phyloP scores from a whole-genome alignment of 192 early-diverging fungal species.

The Umbelopsis sp. region DNA sequence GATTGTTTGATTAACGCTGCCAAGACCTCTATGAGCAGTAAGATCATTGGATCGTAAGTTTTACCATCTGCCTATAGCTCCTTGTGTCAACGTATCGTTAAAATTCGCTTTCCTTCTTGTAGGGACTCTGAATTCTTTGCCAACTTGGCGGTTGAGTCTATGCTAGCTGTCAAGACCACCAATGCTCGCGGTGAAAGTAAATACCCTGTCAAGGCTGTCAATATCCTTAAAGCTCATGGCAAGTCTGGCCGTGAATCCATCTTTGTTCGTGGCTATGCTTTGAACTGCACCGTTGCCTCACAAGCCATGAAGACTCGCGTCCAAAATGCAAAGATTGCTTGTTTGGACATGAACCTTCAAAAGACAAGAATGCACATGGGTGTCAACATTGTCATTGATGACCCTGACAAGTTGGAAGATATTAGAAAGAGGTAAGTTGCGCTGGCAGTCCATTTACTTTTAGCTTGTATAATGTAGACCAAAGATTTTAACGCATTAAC shows the following conservation, averaged over 20 bases:
- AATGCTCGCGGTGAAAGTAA: conserved; percentile 82
- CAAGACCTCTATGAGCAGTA: conserved; percentile 97
- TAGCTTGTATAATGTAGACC: background rate
- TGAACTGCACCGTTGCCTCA: conserved; percentile 97
- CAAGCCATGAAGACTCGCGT: conserved; percentile 94
- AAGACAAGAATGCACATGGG: conserved; percentile 98
- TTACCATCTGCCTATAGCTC: background rate
- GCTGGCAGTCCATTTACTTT: background rate
- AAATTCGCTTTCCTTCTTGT: background rate
- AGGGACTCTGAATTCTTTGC: conserved; percentile 97
- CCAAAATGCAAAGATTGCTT: conserved; percentile 91
- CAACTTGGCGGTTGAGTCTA: conserved; percentile 91
- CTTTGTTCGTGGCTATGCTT: conserved; percentile 91
- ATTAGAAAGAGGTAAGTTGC: conserved; percentile 76
- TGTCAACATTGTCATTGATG: conserved; percentile 97
- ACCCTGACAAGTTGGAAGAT: conserved; percentile 96
- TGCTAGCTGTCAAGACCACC: conserved; percentile 88
- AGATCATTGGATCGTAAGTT: conserved; percentile 93
- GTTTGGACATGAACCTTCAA: conserved; percentile 98
- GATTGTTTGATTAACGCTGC: conserved; percentile 95
- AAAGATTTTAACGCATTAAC: background rate
- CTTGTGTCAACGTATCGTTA: background rate
- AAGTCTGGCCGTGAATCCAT: conserved; percentile 86
- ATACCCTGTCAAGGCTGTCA: conserved; percentile 97
- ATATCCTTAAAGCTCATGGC: conserved; percentile 97